A percentile compares a stretch with the other conserved stretches of the same genome.
These are phyloP conservation scores for Cunninghamia lanceolata DNA, from an alignment of 75 land plant species.

Conservation along the genomic window DNA sequence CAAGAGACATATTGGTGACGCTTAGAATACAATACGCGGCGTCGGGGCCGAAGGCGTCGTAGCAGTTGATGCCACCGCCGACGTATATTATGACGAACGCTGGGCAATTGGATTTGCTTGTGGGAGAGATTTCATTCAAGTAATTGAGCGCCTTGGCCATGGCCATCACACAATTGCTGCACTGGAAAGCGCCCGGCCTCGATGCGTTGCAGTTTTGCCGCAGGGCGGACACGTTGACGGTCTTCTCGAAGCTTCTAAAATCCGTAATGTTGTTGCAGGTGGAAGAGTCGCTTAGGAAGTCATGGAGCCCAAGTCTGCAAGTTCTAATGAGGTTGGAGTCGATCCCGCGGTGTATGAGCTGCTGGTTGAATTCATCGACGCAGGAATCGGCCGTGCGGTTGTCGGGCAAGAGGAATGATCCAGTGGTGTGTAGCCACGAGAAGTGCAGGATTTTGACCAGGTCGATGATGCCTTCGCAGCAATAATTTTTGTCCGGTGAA, in stretches of 20 bases:
- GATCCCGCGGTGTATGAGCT: background rate
- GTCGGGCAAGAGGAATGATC: background rate
- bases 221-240: background rate
- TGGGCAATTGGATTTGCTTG: background rate
- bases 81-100: background rate
- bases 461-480: conserved; percentile 3
- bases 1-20: background rate
- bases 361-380: background rate
- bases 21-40: background rate
- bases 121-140: background rate
- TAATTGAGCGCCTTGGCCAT: background rate
- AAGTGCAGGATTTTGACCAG: conserved; percentile 5
- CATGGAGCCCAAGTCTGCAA: background rate
- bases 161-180: background rate
- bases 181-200: background rate
- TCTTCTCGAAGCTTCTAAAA: background rate
- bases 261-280: background rate
- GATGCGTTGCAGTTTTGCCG: background rate
- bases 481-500: background rate
- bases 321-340: background rate
- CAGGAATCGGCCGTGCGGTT: background rate
- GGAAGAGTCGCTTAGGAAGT: background rate
- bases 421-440: background rate
- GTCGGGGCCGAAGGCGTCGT: conserved; percentile 3
- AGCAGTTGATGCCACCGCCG: conserved; percentile 2